phyloP scores from a whole-genome alignment of 495 filamentous ascomycete species.

The Neurospora sp. region DNA sequence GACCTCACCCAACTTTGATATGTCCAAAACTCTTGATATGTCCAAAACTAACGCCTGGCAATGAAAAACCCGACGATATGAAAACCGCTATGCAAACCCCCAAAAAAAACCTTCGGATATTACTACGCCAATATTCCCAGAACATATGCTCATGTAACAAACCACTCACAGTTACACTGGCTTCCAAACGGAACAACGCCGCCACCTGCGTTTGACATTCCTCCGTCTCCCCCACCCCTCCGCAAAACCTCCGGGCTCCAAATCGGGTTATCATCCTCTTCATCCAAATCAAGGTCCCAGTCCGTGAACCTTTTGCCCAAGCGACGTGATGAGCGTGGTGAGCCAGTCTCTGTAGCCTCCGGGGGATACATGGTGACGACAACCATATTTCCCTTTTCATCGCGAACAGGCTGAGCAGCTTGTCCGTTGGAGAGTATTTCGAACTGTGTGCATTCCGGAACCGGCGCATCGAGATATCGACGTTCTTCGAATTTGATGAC shows the following conservation, averaged over 20 bases:
- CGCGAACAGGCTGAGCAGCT: slow-evolving; percentile 28
- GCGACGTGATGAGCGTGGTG: neutral
- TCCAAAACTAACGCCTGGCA: neutral
- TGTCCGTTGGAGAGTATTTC: slow-evolving; percentile 39
- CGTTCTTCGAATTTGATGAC: slow-evolving; percentile 75
- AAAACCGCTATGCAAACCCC: neutral
- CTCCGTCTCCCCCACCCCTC: neutral
- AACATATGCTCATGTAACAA: slow-evolving; percentile 8
- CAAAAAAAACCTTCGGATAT: neutral
- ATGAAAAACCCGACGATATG: neutral
- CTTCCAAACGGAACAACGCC: slow-evolving; percentile 10
- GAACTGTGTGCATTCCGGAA: slow-evolving; percentile 56
- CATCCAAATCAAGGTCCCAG: neutral
- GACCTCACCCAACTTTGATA: neutral
- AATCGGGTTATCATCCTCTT: neutral
- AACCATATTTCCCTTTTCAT: slow-evolving; percentile 32
- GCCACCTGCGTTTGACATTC: neutral
- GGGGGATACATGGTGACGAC: slow-evolving; percentile 25
- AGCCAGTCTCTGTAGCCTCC: slow-evolving; percentile 43
- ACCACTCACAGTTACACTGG: slow-evolving; percentile 23
- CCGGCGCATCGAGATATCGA: slow-evolving; percentile 36
- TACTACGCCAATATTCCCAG: neutral
- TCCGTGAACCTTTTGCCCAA: neutral
- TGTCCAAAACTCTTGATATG: neutral
- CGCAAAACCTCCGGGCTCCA: neutral